Evolutionary conservation across 2,329 filamentous ascomycete genomes (phyloP), one percentile per base, ranked within the genome.

Genomic region (Phialophora verrucosa): DNA sequence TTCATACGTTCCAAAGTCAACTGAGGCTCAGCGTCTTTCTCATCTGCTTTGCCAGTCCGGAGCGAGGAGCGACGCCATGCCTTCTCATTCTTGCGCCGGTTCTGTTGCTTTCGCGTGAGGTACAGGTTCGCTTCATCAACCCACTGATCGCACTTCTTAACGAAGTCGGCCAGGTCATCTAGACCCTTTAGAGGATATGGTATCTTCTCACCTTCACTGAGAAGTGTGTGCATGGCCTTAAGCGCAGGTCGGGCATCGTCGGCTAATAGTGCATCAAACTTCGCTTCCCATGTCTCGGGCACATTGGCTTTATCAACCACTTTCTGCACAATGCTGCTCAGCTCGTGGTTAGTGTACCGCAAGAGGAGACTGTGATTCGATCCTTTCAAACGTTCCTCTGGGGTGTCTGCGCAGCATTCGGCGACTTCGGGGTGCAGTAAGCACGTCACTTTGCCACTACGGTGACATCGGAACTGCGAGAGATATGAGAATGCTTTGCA

Each of bases 81-180:
- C 75, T 92, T 95, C 74, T 97, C 94, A 78, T 91, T 96, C 80
- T 98, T 98, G 68, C 94, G 92, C 69, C 95, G 91, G 75, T 96
- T 96, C 79, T 97, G 94, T 81, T 97, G 94, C 82, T 99, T 99
- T 73, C 95, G 91, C 66, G 95, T 93, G 75, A 93, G 97, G 82
- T 96, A 99, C 76, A 91, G 93, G 74, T 92, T 95, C 71, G 95
- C 95, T 80, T 98, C 94, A 74, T 98, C 95, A 69, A 97, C 92
- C 91, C 96, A 97, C 76, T 96, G 93, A 78, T 97, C 96, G 82
- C 95, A 98, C 74, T 92, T 90, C 73, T 97, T 93, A 77, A 99
- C 95, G 81, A 96, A 99, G 71, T 90, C 87, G 79, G 89, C 91
- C 73, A 99, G 85, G 73, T 91, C 87, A 73, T 90, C 86, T 69